Evolutionary conservation across 768 basidiomycete species (phyloP), one percentile per base, ranked within the genome.

Genomic region (Leucosporidium yakuticum): DNA sequence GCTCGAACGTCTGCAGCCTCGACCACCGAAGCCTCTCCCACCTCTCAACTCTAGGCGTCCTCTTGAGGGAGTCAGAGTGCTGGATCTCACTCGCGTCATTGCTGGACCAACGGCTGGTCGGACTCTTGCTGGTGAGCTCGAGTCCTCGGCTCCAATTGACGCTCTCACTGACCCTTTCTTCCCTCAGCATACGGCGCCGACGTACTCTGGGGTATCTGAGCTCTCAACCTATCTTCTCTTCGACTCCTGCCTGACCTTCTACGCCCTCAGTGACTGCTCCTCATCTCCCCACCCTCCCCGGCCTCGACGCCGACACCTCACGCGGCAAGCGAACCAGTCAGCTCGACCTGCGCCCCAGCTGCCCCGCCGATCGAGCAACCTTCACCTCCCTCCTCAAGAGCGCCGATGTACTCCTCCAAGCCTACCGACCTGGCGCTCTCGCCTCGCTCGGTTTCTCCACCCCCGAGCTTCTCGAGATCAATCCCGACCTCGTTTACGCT

Each of bases 321-420:
- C 80, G 85, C 11, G 85, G 85, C 1, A 87, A 87, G 76, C 82
- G 85, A 50, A 85, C 85, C 0, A 82, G 85, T 0, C 86, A 86
- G 73, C 81, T 87, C 5, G 84, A 87, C 67, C 79, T 87, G 9
- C 80, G 77, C 5, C 19, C 32, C 4, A 32, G 32, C 31, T 53
- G 55, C 2, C 29, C 69, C 11, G 29, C 67, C 2, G 83, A 83
- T 62, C 71, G 68, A 14, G 71, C 75, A 15, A 79, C 62, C 12
- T 79, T 85, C 8, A 64, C 63, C 25, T 54, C 65, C 1, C 80
- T 87, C 1, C 76, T 80, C 23, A 69, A 74, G 51, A 79, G 80
- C 31, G 79, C 82, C 0, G 84, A 86, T 70, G 84, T 87, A 14
- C 86, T 87, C 74, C 74, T 87, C 20, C 86, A 87, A 70, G 81